Evolutionary conservation across 2,329 filamentous ascomycete species (phyloP).

Genomic region (Cladosporium sp.): DNA sequence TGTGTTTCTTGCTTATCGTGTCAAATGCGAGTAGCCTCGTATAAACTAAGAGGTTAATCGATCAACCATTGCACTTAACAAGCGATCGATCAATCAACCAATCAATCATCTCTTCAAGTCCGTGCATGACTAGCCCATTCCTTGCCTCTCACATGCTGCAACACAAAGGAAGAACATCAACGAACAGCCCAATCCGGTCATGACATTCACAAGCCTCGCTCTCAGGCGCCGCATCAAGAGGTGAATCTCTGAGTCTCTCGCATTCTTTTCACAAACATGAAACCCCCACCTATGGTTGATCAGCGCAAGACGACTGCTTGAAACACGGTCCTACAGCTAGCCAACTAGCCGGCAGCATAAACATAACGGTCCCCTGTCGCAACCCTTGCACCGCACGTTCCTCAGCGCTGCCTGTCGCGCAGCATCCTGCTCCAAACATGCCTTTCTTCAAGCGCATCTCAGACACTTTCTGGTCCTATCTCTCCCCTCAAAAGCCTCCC

Average conservation of each 20-base stretch:
- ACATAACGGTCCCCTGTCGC: slow-evolving; percentile 3
- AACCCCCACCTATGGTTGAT: not conserved
- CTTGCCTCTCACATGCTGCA: not conserved
- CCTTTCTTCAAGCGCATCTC: slow-evolving; percentile 27
- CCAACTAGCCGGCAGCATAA: too few species aligned
- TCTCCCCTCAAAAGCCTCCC: slow-evolving; percentile 40
- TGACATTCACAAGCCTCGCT: not conserved
- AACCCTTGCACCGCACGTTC: slow-evolving; percentile 7
- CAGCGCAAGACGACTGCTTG: not conserved
- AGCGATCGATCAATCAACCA: too few species aligned
- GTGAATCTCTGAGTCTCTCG: not conserved
- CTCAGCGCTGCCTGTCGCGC: slow-evolving; percentile 1
- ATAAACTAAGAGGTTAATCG: too few species aligned
- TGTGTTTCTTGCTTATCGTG: too few species aligned
- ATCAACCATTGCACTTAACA: too few species aligned
- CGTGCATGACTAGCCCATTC: not conserved
- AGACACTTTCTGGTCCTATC: slow-evolving; percentile 38
- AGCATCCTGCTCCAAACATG: not conserved
- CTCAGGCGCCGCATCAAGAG: slow-evolving; percentile 1
- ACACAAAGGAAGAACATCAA: not conserved
- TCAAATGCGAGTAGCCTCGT: too few species aligned
- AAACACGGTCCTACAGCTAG: slow-evolving; percentile 3
- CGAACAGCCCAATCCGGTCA: not conserved
- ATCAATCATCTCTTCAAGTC: not conserved
- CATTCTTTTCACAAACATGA: slow-evolving; percentile 1